Evolutionary conservation across 2,329 filamentous ascomycete genomes (phyloP).

Genomic region (Apiospora aurea): DNA sequence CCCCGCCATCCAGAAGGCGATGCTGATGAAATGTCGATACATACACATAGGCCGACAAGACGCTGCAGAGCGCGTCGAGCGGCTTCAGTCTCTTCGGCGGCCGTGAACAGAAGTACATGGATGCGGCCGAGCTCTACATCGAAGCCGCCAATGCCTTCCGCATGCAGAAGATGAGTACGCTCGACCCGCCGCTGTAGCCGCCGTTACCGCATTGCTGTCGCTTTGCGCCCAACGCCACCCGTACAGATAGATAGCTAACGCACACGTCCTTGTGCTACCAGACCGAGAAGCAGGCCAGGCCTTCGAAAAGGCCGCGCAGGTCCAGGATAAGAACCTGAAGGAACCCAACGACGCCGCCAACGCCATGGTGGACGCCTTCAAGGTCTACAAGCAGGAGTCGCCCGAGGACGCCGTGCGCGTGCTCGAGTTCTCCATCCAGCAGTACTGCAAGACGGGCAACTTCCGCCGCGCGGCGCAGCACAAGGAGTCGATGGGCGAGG

Average conservation of each 20-base stretch:
- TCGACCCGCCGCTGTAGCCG: constrained; percentile 24
- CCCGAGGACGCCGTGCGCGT: constrained; percentile 84
- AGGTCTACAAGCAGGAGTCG: constrained; percentile 87
- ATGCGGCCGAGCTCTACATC: constrained; percentile 85
- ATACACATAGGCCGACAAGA: constrained; percentile 81
- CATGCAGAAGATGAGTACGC: constrained; percentile 81
- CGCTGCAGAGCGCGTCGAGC: constrained; percentile 72
- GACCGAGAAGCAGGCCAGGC: constrained; percentile 86
- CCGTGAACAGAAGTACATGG: constrained; percentile 86
- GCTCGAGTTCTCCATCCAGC: constrained; percentile 79
- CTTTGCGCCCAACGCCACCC: neutral
- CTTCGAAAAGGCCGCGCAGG: constrained; percentile 84
- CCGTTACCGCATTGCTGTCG: neutral
- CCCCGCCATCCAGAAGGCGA: constrained; percentile 2
- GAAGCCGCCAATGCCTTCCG: constrained; percentile 93
- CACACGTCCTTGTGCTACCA: constrained; percentile 43
- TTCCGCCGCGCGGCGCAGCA: constrained; percentile 89
- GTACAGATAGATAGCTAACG: constrained; percentile 20
- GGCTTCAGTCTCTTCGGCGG: constrained; percentile 93
- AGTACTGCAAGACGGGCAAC: constrained; percentile 90
- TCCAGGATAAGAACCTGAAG: constrained; percentile 82
- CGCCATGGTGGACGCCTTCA: constrained; percentile 88
- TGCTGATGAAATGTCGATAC: constrained; percentile 13
- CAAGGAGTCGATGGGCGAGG: constrained; percentile 86
- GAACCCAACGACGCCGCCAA: constrained; percentile 94